Evolutionary conservation across 805 yeast genomes (phyloP), one percentile per base, ranked within the genome.

Genomic region (Pichia californica): DNA sequence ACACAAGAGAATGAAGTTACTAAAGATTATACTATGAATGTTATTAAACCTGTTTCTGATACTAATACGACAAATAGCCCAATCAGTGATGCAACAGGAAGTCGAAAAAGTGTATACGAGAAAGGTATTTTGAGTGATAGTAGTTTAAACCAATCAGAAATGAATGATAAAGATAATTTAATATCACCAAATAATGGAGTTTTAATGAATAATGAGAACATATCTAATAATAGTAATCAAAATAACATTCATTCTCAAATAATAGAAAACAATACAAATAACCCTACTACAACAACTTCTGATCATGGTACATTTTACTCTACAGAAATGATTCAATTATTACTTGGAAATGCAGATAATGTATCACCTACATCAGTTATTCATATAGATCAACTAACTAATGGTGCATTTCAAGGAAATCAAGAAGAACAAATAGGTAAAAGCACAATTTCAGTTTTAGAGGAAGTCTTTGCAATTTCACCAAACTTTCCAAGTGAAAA

Each of bases 401-500:
- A 44, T 33, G 55, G 51, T 23, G 51, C 55, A 3, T 52, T 53
- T 33, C 41, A 40, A 4, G 16, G 25, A 15, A 30, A 44, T 26
- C 48, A 47, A 31, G 54, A 52, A 29, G 54, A 52, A 19, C 50
- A 40, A n/a, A 40, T 52, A 13, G 57, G 54, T 4, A 36, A 45
- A 5, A 44, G 50, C n/a, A 46, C 57, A 23, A 30, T 47, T 11
- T 43, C 53, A 5, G 48, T 52, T 52, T 36, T 54, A 13, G 49
- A 52, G 32, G 55, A 54, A 35, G 49, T 54, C 2, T 51, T 54
- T 46, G 52, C 55, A 11, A 15, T 52, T 8, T 45, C 58, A 6
- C 58, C 58, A 8, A 53, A 54, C 25, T 54, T 54, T 36, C 58
- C 56, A 2, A 47, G 38, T 35, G 55, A 53, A 9, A 47, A 52